Conservation (phyloP, 192 early-diverging fungal genomes). For the Backusella sp. region DNA sequence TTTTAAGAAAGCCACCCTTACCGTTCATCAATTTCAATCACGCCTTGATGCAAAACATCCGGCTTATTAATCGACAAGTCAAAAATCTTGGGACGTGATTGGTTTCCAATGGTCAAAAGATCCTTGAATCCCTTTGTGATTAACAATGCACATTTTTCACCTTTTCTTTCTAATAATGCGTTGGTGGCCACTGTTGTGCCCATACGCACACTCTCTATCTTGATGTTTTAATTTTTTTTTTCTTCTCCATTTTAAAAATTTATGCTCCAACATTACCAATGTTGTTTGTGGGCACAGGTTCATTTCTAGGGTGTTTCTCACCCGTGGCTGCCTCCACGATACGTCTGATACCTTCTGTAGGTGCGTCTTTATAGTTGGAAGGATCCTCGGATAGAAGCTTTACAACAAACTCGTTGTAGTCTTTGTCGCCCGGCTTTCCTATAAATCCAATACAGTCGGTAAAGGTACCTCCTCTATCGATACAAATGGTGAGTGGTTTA, state of each 20-base stretch:
- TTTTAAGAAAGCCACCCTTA: too few species aligned
- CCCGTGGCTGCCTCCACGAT: conserved; percentile 82
- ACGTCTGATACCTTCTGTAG: conserved; percentile 90
- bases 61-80: conserved; percentile 85
- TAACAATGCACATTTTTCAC: conserved; percentile 84
- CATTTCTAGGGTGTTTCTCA: conserved; percentile 58
- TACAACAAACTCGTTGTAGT: conserved; percentile 66
- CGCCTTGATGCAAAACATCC: conserved; percentile 79
- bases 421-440: conserved; percentile 48
- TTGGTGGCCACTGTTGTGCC: conserved; percentile 98
- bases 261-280: conserved; percentile 46
- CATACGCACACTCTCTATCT: conserved; percentile 71
- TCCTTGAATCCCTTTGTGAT: conserved; percentile 93
- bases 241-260: too few species aligned
- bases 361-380: conserved; percentile 85
- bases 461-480: conserved; percentile 96
- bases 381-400: conserved; percentile 95
- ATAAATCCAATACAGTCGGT: conserved; percentile 90
- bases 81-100: conserved; percentile 93
- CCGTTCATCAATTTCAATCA: conserved; percentile 87
- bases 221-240: background rate
- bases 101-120: conserved; percentile 75
- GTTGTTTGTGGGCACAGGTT: conserved; percentile 68
- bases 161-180: conserved; percentile 82
- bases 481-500: conserved; percentile 54